Evolutionary conservation across 2,329 filamentous ascomycete genomes (phyloP), one percentile per base, ranked within the genome.

Genomic region (Aspergillus sp.): DNA sequence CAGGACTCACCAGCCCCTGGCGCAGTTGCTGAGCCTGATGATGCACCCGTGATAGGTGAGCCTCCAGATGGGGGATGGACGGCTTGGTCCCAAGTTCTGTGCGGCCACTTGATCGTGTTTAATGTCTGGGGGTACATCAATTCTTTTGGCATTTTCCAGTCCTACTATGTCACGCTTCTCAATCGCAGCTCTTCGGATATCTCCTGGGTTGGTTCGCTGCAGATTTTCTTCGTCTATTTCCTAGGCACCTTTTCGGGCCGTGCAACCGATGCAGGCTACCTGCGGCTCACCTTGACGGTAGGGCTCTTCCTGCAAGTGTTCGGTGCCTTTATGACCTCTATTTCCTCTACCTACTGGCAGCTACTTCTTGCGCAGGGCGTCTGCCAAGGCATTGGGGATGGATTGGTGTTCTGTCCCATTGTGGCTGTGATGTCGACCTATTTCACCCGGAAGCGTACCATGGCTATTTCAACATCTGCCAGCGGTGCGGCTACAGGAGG

Each of bases 301-400:
- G 65, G 65, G 3, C 28, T 66, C 42, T 45, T 68, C 4, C 45
- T 73, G 6, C 52, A 59, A 5, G 50, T 73, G 0, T 27, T 73
- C 0, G 73, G 74, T 10, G 66, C 72, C 28, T 71, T 78, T 54
- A 64, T 68, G 54, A 73, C 73, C 6, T 74, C 71, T 30, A 57
- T 73, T 1, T 58, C 66, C 5, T 69, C 57, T 0, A 50, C 57
- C 26, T 76, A 75, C 54, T 76, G 71, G 68, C 72, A 77, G 54
- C 61, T 77, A 0, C 65, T 78, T 29, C 66, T 79, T 4, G 57
- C 71, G 0, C 72, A 75, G 46, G 72, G 70, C 0, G 44, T 74
- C 2, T 65, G 58, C 32, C 59, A 62, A 27, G 73, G 72, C 3
- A 42, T 74, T 6, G 71, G 69, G 0, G 63, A 66, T 47, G 71